Percentiles rank a stretch among this genome's conserved stretches.
These are phyloP conservation scores for Tulasnella sp. DNA, from an alignment of 768 basidiomycete species.

Conservation along the genomic window DNA sequence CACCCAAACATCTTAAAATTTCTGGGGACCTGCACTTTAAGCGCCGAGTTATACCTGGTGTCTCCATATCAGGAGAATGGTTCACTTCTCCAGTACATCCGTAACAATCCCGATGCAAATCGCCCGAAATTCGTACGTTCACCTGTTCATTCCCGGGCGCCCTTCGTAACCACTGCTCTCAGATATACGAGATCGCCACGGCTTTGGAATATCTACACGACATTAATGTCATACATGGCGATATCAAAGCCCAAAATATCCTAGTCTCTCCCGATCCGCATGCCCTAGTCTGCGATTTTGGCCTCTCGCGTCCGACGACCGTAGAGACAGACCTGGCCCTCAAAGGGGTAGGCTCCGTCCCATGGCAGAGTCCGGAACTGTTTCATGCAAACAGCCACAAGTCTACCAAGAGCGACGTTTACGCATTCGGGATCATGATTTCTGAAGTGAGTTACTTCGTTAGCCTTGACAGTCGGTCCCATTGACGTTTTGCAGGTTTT, in stretches of 20 bases:
- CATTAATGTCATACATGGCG: not conserved
- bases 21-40: not conserved
- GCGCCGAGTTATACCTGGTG: not conserved
- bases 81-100: not conserved
- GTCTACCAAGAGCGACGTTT: not conserved
- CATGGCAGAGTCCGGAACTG: not conserved
- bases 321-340: not conserved
- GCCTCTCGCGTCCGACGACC: not conserved
- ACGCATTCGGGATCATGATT: conserved; percentile 1
- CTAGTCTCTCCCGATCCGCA: not conserved
- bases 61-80: not conserved
- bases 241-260: not conserved
- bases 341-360: not conserved
- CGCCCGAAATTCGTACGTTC: not conserved
- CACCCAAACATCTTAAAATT: not conserved
- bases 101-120: not conserved
- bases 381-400: not conserved
- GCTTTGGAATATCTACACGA: not conserved
- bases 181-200: not conserved
- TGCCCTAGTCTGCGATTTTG: not conserved
- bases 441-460: not conserved
- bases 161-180: not conserved
- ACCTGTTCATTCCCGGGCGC: too few relatives aligned
- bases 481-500: too few relatives aligned
- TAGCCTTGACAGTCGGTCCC: too few relatives aligned